Base-by-base conservation (phyloP, 495 filamentous ascomycete genomes). In the Pyronema omphalodes region DNA sequence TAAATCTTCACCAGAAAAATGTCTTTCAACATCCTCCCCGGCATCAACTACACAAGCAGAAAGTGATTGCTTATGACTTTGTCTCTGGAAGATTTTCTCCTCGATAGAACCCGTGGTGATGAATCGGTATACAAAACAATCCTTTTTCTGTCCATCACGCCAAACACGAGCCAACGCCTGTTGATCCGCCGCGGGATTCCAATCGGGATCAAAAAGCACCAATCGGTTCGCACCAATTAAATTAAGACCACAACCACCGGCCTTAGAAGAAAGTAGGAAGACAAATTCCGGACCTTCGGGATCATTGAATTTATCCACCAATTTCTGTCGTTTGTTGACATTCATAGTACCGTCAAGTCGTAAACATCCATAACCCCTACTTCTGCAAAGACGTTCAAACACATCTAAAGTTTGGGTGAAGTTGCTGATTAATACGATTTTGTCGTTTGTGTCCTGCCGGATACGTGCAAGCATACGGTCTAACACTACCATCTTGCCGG, bases 131-230 rank as follows among this genome's bases (percentile, higher is more conserved):
- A 99, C 91, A 60, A 99, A 96, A 59, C 93, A 96, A 65, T 96
- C 88, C 63, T 99, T 99, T 74, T 94, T 95, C 65, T 99, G 93
- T 0, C 93, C 93, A 59, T 96, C 93, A 69, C 93, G 85, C 91
- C 91, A 96, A 8, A 96, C 93, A 67, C 93, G 83, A 6, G 93
- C 93, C 15, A 96, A 73, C 0, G 93, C 93, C 70, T 99, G 93
- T 67, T 96, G 93, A 67, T 99, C 93, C 0, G 91, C 89, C 3
- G 93, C 93, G 0, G 93, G 93, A 65, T 99, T 99, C 93, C 93
- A 99, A 71, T 99, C 93, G 0, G 91, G 91, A 62, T 99, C 93
- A 68, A 99, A 99, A 33, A 99, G 79, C 3, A 99, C 84, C 4
- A 99, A 79, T 9, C 93, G 83, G 67, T 99, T 96, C 37, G 93